Base-by-base conservation (phyloP, 1,284 basidiomycete species). In the Irpex rosettiformis region DNA sequence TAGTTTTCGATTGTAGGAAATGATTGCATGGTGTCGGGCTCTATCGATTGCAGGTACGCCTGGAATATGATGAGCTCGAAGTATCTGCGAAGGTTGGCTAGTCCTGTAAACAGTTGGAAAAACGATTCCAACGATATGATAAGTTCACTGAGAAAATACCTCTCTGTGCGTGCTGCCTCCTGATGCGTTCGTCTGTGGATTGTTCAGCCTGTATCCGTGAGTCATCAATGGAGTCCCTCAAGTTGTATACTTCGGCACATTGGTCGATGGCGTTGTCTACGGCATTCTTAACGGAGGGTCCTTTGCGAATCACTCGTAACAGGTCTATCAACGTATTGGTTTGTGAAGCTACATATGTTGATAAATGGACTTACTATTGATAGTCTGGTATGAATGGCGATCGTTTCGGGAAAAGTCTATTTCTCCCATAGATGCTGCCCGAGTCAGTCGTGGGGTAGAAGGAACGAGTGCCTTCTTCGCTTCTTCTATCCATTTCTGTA, bases 1-100 rank as follows among this genome's bases (percentile, higher is more conserved):
- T 90, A 97, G 2, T 79, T 82, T 66, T 91, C 92, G 53, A 97
- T 89, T 2, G 81, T 86, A 65, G 90, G 88, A 48, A 92, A 85
- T 5, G 88, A 85, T 54, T 84, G 76, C 70, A 93, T 81, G 1
- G 89, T 92, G 69, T 95, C 93, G 0, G 93, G 92, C 62, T 86
- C 81, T 0, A 84, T 91, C 16, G 93, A 93, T 65, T 93, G 90
- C 27, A 99, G 80, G 71, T 97, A 99, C 0, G 95, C 89, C 71
- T 96, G 93, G 78, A 99, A 98, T 29, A 97, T 83, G 61, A 98
- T 88, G 21, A 99, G 82, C 70, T 93, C 88, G 64, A 95, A 97
- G 75, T 98, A 98, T 64, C 91, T 85, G 56, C 88, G 80, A 22
- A 97, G 79, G 66, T 91, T 89, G 63, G 91, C 86, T 52, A 96